A percentile compares a stretch with the other conserved stretches of the same genome.
phyloP scores from a whole-genome alignment of 257 asterid genomes.

The Solanum clarkiae region DNA sequence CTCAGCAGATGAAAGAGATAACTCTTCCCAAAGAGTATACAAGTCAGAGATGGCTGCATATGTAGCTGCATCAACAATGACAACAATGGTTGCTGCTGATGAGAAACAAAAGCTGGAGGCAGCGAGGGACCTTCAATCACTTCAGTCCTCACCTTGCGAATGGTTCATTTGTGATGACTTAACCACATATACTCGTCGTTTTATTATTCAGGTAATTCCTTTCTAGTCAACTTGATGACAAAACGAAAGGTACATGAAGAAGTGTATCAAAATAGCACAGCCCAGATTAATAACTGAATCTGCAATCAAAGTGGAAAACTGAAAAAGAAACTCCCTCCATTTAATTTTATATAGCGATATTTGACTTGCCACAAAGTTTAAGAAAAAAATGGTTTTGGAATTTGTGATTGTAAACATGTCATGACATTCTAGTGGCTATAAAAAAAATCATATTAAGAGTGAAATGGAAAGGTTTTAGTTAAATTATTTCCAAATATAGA shows the following conservation, averaged over 20 bases:
- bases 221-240: not conserved
- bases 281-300: not conserved
- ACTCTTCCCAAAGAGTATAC: constrained; percentile 3
- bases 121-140: constrained; percentile 75
- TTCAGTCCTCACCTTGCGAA: constrained; percentile 75
- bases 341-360: not conserved
- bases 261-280: not conserved
- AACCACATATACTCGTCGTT: constrained; percentile 51
- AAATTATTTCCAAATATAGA: not conserved
- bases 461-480: not conserved
- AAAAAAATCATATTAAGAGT: not conserved
- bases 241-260: not conserved
- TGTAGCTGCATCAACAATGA: constrained; percentile 76
- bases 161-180: constrained; percentile 86
- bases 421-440: not conserved
- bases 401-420: not conserved
- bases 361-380: not conserved
- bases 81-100: constrained; percentile 79
- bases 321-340: not conserved
- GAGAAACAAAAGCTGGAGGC: constrained; percentile 65
- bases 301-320: not conserved
- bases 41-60: constrained; percentile 63
- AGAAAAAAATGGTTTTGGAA: not conserved
- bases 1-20: constrained; percentile 6
- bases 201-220: constrained; percentile 60